Evolutionary conservation across 345 rosid species (phyloP), one percentile per base, ranked within the genome.

Genomic region (Hibiscus tridactylites): DNA sequence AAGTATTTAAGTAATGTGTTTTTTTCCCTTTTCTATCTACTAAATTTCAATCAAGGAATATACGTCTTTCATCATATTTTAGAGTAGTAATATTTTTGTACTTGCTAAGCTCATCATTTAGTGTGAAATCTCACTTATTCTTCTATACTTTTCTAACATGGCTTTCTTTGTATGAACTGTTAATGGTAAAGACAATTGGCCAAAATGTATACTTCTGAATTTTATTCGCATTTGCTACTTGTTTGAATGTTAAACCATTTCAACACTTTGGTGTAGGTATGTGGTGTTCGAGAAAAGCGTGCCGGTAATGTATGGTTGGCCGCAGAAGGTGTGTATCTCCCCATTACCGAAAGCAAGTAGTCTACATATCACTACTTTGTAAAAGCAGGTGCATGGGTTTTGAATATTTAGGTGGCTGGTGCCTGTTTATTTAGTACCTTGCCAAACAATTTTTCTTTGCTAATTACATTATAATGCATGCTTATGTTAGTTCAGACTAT

Each of bases 281-380:
- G 99, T 19, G 97, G 92, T 35, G 50, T 96, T 61, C 72, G 89
- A 29, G 98, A 96, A 79, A 96, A 96, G 83, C 85, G 86, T 16
- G 84, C 96, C 0, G 98, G 29, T 28, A 95, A 90, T 17, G 73
- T 95, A 46, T 95, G 99, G 99, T 77, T 95, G 82, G 99, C 98
- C 49, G 94, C 98, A 8, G 99, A 95, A 82, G 99, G 99, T 11
- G 92, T 88, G 9, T 95, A 95, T 83, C 92, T 95, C 74, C 99
- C 98, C 0, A 75, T 92, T 61, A 77, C 86, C 0, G 85, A 76
- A 71, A 88, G 88, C 86, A 78, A 83, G 78, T 86, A 85, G 82
- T 67, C 46, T 29, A 21, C n/a, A 13, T 11, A 59, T 24, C 66
- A 19, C 39, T 68, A 70, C 33, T 57, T 59, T 44, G 72, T 70